These are phyloP conservation scores for Corylus americana DNA, from an alignment of 306 rosid genomes.

Conservation along the genomic window DNA sequence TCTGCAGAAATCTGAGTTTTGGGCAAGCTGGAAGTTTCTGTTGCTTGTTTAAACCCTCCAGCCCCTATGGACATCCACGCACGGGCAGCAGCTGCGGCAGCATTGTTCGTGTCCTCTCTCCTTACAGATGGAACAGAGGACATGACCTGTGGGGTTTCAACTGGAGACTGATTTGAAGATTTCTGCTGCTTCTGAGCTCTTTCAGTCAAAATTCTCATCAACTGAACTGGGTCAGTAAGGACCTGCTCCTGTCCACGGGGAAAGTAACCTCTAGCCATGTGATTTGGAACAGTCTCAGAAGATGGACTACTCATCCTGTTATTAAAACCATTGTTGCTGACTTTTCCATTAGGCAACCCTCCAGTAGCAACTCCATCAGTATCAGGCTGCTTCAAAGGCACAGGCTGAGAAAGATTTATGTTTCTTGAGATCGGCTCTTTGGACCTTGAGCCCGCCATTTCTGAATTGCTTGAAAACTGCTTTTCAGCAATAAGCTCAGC, in stretches of 20 bases:
- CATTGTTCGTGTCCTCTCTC: constrained; percentile 65
- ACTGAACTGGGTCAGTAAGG: constrained; percentile 75
- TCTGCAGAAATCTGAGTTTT: constrained; percentile 71
- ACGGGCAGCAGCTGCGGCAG: constrained; percentile 90
- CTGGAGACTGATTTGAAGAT: constrained; percentile 54
- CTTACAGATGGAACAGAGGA: constrained; percentile 54
- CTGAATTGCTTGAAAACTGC: constrained; percentile 51
- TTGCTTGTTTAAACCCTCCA: constrained; percentile 75
- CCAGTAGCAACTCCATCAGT: constrained; percentile 54
- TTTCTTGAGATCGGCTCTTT: constrained; percentile 55
- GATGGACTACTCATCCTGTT: constrained; percentile 50
- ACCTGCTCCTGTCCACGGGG: constrained; percentile 64
- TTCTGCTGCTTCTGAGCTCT: constrained; percentile 72
- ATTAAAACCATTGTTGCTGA: constrained; percentile 35
- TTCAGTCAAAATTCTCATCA: constrained; percentile 75
- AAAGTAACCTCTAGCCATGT: constrained; percentile 52
- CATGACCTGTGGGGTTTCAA: constrained; percentile 51
- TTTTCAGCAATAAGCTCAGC: constrained; percentile 53
- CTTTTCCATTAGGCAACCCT: constrained; percentile 74
- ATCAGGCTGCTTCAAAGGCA: constrained; percentile 61
- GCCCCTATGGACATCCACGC: constrained; percentile 99
- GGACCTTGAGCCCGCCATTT: constrained; percentile 55
- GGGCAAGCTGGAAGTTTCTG: constrained; percentile 60
- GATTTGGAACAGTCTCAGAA: constrained; percentile 59
- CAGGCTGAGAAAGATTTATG: constrained; percentile 47